phyloP scores from a whole-genome alignment of 306 rosid genomes.

The Trichosanthes truncata region DNA sequence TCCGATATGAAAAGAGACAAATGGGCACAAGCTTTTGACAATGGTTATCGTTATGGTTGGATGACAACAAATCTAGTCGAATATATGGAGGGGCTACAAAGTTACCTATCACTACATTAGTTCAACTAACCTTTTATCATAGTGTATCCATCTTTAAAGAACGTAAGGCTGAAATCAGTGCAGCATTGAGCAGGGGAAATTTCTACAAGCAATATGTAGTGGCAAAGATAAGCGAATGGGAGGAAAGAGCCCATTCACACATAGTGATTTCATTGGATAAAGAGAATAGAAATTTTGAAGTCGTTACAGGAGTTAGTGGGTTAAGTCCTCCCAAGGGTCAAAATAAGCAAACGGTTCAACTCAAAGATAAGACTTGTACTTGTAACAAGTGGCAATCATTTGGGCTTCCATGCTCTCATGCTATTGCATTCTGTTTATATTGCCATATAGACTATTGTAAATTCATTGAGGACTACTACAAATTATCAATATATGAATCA shows the following conservation, averaged over 20 bases:
- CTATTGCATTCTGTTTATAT: not conserved
- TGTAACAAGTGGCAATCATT: not conserved
- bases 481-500: not conserved
- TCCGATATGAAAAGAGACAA: not conserved
- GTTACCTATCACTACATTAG: not conserved
- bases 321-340: not conserved
- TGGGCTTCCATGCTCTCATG: not conserved
- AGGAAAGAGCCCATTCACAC: not conserved
- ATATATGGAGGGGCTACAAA: not conserved
- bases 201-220: not conserved
- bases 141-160: not conserved
- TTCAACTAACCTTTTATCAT: not conserved
- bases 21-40: not conserved
- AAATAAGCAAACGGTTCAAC: not conserved
- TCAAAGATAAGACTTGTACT: not conserved
- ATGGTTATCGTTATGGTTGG: not conserved
- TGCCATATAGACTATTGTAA: not conserved
- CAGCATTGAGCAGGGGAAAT: not conserved
- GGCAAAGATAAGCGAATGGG: not conserved
- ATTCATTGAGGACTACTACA: not conserved
- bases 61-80: not conserved
- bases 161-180: not conserved
- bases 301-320: not conserved
- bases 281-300: not conserved
- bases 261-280: not conserved